A percentile compares a stretch with the other conserved stretches of the same genome.
These are phyloP conservation scores for Ogataea dorogensis DNA, from an alignment of 805 yeast genomes.

Conservation along the genomic window DNA sequence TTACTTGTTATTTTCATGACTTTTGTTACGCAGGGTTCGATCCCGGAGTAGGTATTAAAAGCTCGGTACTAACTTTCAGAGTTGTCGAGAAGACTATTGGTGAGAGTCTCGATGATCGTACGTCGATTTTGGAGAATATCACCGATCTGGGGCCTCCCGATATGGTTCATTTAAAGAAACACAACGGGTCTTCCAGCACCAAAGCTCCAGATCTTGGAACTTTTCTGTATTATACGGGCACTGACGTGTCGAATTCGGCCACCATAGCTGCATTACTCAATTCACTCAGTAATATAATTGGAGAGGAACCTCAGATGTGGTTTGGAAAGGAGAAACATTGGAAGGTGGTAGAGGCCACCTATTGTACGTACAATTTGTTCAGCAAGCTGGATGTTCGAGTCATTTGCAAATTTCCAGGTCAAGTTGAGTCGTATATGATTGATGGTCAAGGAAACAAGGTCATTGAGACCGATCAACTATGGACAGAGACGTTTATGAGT, in stretches of 20 bases:
- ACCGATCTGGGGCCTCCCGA: constrained; percentile 74
- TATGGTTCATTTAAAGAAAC: constrained; percentile 49
- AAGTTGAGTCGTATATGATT: constrained; percentile 54
- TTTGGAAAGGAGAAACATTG: constrained; percentile 71
- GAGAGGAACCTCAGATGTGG: constrained; percentile 69
- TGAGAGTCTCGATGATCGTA: constrained; percentile 61
- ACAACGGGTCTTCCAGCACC: constrained; percentile 27
- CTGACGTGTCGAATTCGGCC: constrained; percentile 73
- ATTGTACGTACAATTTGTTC: constrained; percentile 62
- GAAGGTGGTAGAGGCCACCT: constrained; percentile 69
- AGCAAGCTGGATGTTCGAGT: constrained; percentile 68
- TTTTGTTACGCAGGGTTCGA: constrained; percentile 54
- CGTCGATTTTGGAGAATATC: constrained; percentile 55
- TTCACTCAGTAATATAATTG: constrained; percentile 61
- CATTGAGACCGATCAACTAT: constrained; percentile 46
- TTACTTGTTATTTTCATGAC: constrained; percentile 29
- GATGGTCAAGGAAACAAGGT: constrained; percentile 52
- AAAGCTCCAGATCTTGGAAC: constrained; percentile 60
- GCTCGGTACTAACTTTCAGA: constrained; percentile 31
- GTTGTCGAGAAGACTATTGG: constrained; percentile 51
- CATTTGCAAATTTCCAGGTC: constrained; percentile 73
- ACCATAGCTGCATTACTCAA: constrained; percentile 75
- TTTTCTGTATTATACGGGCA: constrained; percentile 70
- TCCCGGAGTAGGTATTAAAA: constrained; percentile 50
- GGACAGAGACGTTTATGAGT: constrained; percentile 67